phyloP scores from a whole-genome alignment of 306 rosid species.

The Quercus mongolica region DNA sequence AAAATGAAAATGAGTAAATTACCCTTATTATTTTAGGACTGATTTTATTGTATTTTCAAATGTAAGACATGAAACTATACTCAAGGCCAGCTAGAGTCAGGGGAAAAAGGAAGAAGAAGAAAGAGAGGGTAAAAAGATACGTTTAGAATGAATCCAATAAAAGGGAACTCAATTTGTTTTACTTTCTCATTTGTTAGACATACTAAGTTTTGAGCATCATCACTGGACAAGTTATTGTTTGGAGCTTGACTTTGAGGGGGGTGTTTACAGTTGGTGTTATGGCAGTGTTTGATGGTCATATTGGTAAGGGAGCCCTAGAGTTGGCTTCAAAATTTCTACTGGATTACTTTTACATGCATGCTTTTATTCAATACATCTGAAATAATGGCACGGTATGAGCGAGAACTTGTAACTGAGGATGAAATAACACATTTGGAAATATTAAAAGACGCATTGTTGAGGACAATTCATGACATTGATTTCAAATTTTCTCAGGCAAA shows the following conservation, averaged over 20 bases:
- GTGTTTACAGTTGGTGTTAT: neutral
- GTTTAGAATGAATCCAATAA: neutral
- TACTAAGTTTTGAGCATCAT: neutral
- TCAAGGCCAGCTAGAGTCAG: no score
- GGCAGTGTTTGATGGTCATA: slow-evolving; percentile 6
- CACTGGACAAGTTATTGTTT: neutral
- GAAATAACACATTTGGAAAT: neutral
- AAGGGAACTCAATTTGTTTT: neutral
- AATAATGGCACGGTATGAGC: neutral
- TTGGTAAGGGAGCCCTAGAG: neutral
- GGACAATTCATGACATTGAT: neutral
- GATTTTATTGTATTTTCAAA: neutral
- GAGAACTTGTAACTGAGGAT: neutral
- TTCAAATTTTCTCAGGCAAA: neutral
- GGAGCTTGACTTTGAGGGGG: neutral
- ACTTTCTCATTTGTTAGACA: no score
- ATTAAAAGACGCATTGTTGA: neutral
- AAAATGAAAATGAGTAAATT: neutral
- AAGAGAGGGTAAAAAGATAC: neutral
- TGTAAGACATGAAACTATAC: neutral
- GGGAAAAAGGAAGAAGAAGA: neutral
- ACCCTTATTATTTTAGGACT: neutral
- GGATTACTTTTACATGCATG: neutral
- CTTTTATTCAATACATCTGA: neutral
- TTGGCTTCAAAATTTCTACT: neutral